Evolutionary conservation across 306 rosid species (phyloP).

Genomic region (Arachis stenosperma): DNA sequence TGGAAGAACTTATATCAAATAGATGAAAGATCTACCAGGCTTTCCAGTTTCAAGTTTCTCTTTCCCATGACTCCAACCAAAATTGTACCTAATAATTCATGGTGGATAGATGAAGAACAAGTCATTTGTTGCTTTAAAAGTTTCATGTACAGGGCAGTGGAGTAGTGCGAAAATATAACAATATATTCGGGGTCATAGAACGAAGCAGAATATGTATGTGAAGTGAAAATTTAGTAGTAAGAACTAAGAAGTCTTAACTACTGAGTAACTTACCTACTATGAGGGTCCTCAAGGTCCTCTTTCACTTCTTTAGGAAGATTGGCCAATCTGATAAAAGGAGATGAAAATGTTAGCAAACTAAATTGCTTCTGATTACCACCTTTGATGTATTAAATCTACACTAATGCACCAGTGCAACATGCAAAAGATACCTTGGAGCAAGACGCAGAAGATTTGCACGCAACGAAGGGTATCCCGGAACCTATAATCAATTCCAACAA

Average conservation of each 20-base stretch:
- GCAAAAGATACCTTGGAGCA: conserved; percentile 64
- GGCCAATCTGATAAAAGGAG: conserved; percentile 60
- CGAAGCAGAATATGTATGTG: conserved; percentile 12
- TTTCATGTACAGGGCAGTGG: conserved; percentile 21
- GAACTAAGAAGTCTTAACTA: conserved; percentile 16
- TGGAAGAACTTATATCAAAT: conserved; percentile 25
- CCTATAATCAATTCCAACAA: conserved; percentile 42
- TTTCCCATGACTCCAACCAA: conserved; percentile 99
- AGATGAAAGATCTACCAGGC: conserved; percentile 60
- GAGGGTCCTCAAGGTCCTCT: conserved; percentile 84
- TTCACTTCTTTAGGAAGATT: conserved; percentile 73
- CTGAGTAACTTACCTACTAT: conserved; percentile 62
- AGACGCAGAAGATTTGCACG: conserved; percentile 75
- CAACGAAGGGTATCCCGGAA: conserved; percentile 70
- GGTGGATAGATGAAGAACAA: conserved; percentile 31
- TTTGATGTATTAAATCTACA: neutral
- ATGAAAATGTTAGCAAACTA: conserved; percentile 29
- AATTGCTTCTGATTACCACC: conserved; percentile 21
- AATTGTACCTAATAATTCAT: conserved; percentile 71
- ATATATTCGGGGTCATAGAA: conserved; percentile 10
- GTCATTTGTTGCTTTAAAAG: conserved; percentile 24
- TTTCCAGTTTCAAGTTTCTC: conserved; percentile 95
- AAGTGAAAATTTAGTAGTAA: conserved; percentile 30
- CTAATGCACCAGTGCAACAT: conserved; percentile 16
- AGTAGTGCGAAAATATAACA: conserved; percentile 16